Evolutionary conservation across 768 basidiomycete species (phyloP), one percentile per base, ranked within the genome.

Genomic region (Pulveroboletus ravenelii): DNA sequence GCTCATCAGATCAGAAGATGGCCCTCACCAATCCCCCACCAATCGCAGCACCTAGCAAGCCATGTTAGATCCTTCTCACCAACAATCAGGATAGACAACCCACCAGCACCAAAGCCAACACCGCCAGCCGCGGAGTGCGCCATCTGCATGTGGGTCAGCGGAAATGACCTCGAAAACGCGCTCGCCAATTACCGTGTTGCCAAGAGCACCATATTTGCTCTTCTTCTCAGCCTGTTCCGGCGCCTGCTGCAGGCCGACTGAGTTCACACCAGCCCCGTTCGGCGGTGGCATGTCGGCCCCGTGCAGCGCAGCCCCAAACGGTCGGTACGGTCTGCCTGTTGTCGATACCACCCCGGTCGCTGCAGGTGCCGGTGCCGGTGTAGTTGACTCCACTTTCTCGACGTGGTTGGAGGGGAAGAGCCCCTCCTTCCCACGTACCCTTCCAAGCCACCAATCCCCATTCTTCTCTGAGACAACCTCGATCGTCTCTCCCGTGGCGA

Each of bases 381-480:
- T 41, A 31, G 44, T 39, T 42, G 50, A 42, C 20, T 60, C 61
- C 27, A 84, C 51, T 59, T 78, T 83, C 70, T 89, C 81, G 36
- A 89, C 86, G 47, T 89, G 79, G 55, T 79, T 80, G 12, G 85
- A 77, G 0, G 91, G 92, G 74, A 93, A 89, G 34, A 93, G 75
- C 5, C 85, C 91, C 48, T 84, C 78, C 51, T 71, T 75, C 23
- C 83, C 84, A 31, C 82, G 77, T 49, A 76, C 59, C 52, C 67
- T 74, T 25, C 92, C 91, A 8, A 77, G 80, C 90, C 89, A 95
- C 92, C 92, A 93, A 65, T 93, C 92, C 3, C 74, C 74, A 51
- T 93, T 91, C 40, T 81, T 86, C 63, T 93, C 88, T 51, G 85
- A 79, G 37, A 88, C 65, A 50, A 95, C 76, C 50, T 89, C 87